These are phyloP conservation scores for Elsinoe perseae DNA, from an alignment of 2,329 filamentous ascomycete species.

Conservation along the genomic window DNA sequence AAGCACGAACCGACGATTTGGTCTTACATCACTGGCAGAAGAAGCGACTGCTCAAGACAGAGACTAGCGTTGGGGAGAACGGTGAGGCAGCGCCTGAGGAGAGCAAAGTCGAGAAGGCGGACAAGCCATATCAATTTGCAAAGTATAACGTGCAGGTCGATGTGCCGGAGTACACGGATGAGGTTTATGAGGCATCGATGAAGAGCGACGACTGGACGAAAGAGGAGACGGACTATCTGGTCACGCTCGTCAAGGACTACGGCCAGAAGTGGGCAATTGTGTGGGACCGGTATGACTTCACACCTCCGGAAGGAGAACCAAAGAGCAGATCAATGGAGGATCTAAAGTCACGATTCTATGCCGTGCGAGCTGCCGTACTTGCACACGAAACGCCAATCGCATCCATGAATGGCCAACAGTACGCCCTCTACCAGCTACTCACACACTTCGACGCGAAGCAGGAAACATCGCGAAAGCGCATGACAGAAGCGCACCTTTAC, in stretches of 20 bases:
- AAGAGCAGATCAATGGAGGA: slow-evolving; percentile 72
- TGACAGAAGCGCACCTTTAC: slow-evolving; percentile 70
- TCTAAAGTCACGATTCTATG: slow-evolving; percentile 84
- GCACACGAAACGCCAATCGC: slow-evolving; percentile 69
- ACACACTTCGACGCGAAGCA: slow-evolving; percentile 74
- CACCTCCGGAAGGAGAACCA: slow-evolving; percentile 27
- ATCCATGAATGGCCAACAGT: slow-evolving; percentile 82
- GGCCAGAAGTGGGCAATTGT: slow-evolving; percentile 88
- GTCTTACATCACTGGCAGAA: slow-evolving; percentile 74
- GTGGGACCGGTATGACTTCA: slow-evolving; percentile 83
- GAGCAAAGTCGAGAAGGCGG: slow-evolving; percentile 25
- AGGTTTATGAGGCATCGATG: slow-evolving; percentile 72
- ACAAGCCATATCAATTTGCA: slow-evolving; percentile 56
- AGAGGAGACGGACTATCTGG: slow-evolving; percentile 87
- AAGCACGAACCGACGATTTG: slow-evolving; percentile 64
- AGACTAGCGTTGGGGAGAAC: slow-evolving; percentile 24
- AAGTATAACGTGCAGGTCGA: slow-evolving; percentile 81
- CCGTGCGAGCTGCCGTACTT: slow-evolving; percentile 75
- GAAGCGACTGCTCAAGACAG: slow-evolving; percentile 37
- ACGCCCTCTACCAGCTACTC: slow-evolving; percentile 74
- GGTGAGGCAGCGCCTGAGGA: slow-evolving; percentile 29
- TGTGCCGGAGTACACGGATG: slow-evolving; percentile 74
- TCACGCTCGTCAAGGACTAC: slow-evolving; percentile 65
- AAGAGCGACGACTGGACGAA: slow-evolving; percentile 74
- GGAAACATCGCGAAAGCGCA: slow-evolving; percentile 73